Conservation (phyloP, 352 stramenopile genomes). For the Pythium aquatile region DNA sequence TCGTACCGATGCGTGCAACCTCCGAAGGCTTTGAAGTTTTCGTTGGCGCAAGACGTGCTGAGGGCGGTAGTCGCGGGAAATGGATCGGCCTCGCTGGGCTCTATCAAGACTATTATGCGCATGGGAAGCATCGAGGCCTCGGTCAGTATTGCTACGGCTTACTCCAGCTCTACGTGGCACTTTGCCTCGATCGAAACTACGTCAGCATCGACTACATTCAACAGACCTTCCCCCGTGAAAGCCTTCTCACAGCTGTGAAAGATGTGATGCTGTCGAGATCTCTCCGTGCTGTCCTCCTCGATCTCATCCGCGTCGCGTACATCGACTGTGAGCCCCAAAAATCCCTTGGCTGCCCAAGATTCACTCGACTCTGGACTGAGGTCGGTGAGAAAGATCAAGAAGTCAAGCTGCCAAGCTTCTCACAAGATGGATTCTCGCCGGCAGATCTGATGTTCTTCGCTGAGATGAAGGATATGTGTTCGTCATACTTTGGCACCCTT, state of each 20-base stretch:
- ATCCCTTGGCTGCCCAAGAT: conserved; percentile 51
- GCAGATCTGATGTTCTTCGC: conserved; percentile 52
- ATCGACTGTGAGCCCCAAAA: conserved; percentile 75
- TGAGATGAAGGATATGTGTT: conserved; percentile 45
- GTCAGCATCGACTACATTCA: conserved; percentile 73
- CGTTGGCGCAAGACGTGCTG: background rate
- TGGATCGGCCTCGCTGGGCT: conserved; percentile 53
- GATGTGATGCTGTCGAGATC: conserved; percentile 48
- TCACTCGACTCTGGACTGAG: conserved; percentile 69
- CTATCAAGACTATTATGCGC: conserved; percentile 64
- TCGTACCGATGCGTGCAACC: conserved; percentile 50
- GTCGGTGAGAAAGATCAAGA: conserved; percentile 34
- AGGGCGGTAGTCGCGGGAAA: conserved; percentile 17
- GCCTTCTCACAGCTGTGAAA: conserved; percentile 47
- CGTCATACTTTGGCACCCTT: conserved; percentile 42
- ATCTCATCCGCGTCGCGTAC: conserved; percentile 63
- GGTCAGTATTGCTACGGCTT: conserved; percentile 73
- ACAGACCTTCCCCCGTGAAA: conserved; percentile 52
- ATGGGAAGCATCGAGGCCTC: conserved; percentile 42
- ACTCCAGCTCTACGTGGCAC: conserved; percentile 63
- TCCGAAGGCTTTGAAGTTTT: conserved; percentile 52
- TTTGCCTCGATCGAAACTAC: conserved; percentile 77
- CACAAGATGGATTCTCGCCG: conserved; percentile 32
- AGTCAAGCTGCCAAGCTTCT: conserved; percentile 28
- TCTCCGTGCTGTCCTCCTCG: conserved; percentile 61